Percentiles rank a stretch among this genome's conserved stretches.
phyloP scores from a whole-genome alignment of 2,329 filamentous ascomycete genomes.

The Trichoderma sp. region DNA sequence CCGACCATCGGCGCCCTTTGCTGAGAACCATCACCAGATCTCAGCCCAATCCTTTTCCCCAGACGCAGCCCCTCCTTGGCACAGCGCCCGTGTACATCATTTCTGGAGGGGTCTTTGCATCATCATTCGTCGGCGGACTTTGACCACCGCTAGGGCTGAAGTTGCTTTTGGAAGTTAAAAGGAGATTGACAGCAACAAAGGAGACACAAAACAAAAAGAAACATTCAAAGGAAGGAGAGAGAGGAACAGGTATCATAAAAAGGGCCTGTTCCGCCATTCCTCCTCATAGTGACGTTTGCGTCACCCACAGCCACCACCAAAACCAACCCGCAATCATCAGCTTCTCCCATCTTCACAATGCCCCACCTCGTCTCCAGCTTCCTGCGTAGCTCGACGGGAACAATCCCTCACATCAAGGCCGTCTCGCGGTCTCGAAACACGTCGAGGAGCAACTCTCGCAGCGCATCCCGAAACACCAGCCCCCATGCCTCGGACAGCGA shows the following conservation, averaged over 20 bases:
- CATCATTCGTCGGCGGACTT: neutral
- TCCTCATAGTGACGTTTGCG: neutral
- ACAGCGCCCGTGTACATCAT: neutral
- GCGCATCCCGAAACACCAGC: constrained; percentile 35
- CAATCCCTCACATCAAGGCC: constrained; percentile 52
- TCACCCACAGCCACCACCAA: constrained; percentile 1
- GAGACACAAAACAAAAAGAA: neutral
- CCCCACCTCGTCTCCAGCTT: constrained; percentile 60
- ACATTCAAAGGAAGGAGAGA: neutral
- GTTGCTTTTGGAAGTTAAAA: neutral
- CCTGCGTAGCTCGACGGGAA: constrained; percentile 58
- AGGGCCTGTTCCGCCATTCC: neutral
- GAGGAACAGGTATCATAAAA: neutral
- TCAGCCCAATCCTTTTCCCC: neutral
- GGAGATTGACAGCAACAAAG: neutral
- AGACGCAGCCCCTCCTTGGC: constrained; percentile 5
- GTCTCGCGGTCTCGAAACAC: constrained; percentile 34
- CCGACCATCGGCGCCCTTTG: constrained; percentile 3
- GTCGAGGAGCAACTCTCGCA: constrained; percentile 33
- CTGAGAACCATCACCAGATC: constrained; percentile 7
- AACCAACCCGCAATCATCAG: neutral
- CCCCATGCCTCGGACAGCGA: constrained; percentile 41
- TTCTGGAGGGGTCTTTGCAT: neutral
- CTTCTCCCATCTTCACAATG: constrained; percentile 41
- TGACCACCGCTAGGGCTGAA: constrained; percentile 4